These are phyloP conservation scores for Lithocarpus polystachyus DNA, from an alignment of 306 rosid species.

Conservation along the genomic window DNA sequence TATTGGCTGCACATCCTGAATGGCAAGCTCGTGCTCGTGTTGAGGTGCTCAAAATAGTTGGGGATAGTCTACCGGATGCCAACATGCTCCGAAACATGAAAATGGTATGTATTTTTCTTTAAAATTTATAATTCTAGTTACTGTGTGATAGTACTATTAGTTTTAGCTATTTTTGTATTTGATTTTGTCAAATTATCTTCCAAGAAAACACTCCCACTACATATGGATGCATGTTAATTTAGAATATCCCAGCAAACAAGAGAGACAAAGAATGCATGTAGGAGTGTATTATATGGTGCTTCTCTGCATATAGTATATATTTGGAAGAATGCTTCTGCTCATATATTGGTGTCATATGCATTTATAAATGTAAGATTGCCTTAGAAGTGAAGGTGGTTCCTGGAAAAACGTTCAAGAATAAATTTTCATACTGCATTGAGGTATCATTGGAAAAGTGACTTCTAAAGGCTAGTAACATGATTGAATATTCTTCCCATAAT, in stretches of 20 bases:
- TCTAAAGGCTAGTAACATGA: no score
- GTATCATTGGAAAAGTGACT: no score
- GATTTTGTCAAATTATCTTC: background rate
- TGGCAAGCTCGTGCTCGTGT: conserved; percentile 27
- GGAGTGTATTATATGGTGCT: no score
- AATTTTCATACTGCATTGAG: no score
- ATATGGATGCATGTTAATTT: background rate
- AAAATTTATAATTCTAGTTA: background rate
- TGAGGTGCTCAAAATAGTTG: conserved; percentile 19
- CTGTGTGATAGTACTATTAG: no score
- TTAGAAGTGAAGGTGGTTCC: no score
- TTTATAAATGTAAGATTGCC: no score
- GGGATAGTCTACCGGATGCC: conserved; percentile 3
- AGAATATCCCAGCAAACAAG: background rate
- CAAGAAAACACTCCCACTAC: background rate
- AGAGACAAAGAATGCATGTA: background rate
- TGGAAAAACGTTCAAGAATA: no score
- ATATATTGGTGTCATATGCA: no score
- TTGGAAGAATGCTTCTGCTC: no score
- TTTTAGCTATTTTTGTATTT: background rate
- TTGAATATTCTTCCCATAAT: no score
- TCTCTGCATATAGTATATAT: no score
- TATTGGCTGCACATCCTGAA: conserved; percentile 23
- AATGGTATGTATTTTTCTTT: background rate
- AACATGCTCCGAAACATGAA: conserved; percentile 22